Evolutionary conservation across 305 asterid genomes (phyloP), one percentile per base, ranked within the genome.

Genomic region (Fraxinus sp.): DNA sequence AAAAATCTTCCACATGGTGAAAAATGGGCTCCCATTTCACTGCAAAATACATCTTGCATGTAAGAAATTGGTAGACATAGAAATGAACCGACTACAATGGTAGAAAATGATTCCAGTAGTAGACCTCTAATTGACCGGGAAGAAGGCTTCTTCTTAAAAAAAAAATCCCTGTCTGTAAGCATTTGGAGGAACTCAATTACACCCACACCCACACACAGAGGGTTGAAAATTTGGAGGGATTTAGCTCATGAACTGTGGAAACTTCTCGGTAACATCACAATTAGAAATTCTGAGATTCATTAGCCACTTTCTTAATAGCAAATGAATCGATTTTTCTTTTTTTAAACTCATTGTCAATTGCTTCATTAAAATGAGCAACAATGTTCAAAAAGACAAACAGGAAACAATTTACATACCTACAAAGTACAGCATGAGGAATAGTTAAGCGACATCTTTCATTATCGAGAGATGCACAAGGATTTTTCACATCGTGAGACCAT

Each of bases 1-100:
- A 96, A 87, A 88, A 91, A 96, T 85, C 98, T 92, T 79, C 99
- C 99, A 80, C 98, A 93, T n/a, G 99, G 98, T 80, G 99, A 96
- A 93, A 94, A 93, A 83, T 96, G 98, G 74, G 98, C 95, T 64
- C 98, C 99, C 98, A 94, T 96, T 88, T 96, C 99, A 91, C 99
- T 96, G 84, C 41, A 88, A 78, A 36, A 26, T 66, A 82, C 18
- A 83, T 35, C 46, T 77, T 71, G 82, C 46, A 57, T 20, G 20
- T 68, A 68, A 68, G 37, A 0, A 68, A 68, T 14, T 10, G 36
- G 20, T 13, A 68, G 74, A 68, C 37, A 13, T 1, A 68, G 20
- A 68, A 68, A 68, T 13, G 36, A 68, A 26, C 36, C 20, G 14
- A 26, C 36, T 36, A 68, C 4, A 68, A 4, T 68, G 74, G 37